Evolutionary conservation across 2,329 filamentous ascomycete species (phyloP), one percentile per base, ranked within the genome.

Genomic region (Fusarium euwallaceae): DNA sequence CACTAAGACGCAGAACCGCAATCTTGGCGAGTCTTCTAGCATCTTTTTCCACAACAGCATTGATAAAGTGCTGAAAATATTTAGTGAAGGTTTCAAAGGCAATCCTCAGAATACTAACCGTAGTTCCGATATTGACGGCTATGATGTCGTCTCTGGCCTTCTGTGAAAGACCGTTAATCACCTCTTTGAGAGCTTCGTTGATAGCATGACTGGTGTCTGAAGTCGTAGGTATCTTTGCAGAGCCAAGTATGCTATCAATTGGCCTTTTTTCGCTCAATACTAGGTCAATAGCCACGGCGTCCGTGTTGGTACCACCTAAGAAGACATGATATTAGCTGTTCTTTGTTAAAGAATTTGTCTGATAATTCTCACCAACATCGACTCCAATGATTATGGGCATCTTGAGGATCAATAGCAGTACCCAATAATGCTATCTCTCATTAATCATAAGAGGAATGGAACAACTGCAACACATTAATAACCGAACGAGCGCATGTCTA

Each of bases 11-110:
- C 9, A 87, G 67, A 6, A 86, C 83, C 16, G 84, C 86, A 4
- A 87, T 83, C 12, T 81, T 82, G 34, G 79, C 81, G 8, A 87
- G 80, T 8, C 83, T 79, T 39, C 80, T 72, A 3, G 80, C 78
- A 78, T 87, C 85, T 12, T 82, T 82, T 70, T 87, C 83, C 8
- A 87, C 79, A 9, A 87, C 80, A 0, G 85, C 85, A 74, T 87
- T 87, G 73, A 87, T 83, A 69, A 87, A 87, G 72, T 86, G 85
- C 67, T 69, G 6, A 16, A 36, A 9, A 12, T 1, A 20, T 1
- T 60, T n/a, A 29, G 2, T 55, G 12, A 32, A 20, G 20, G 17
- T 20, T 34, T n/a, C 10, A 20, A 20, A 1, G 20, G 17, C n/a
- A 8, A 2, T 11, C 1, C 6, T 14, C 2, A 9, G 27, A 20